phyloP scores from a whole-genome alignment of 139 green algal species.

The Eudorina sp. region DNA sequence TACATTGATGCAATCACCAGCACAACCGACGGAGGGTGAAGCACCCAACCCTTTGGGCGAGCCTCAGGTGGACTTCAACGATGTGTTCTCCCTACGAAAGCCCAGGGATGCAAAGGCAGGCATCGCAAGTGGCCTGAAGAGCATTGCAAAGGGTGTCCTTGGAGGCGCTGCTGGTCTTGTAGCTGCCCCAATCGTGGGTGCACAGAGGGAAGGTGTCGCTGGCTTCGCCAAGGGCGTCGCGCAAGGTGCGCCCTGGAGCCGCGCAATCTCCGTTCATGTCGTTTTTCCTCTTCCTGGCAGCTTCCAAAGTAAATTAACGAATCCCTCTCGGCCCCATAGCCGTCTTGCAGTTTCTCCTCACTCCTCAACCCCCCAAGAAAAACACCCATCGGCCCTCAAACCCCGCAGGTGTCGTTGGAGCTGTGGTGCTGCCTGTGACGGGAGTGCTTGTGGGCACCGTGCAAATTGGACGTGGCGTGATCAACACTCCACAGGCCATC shows the following conservation, averaged over 20 bases:
- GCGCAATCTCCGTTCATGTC: not conserved
- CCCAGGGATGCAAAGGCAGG: slow-evolving; percentile 68
- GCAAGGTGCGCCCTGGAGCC: slow-evolving; percentile 63
- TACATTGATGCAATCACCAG: not conserved
- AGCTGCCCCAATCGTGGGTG: slow-evolving; percentile 81
- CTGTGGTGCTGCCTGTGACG: slow-evolving; percentile 85
- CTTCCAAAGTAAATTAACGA: not conserved
- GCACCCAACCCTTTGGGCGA: not conserved
- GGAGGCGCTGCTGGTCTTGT: slow-evolving; percentile 76
- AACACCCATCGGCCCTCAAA: too few species aligned
- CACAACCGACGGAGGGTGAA: not conserved
- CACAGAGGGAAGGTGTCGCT: slow-evolving; percentile 71
- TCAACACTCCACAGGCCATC: slow-evolving; percentile 87
- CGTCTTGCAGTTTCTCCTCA: not conserved
- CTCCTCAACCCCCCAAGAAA: not conserved
- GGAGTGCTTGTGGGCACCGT: slow-evolving; percentile 78
- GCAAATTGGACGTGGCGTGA: slow-evolving; percentile 73
- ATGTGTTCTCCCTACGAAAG: slow-evolving; percentile 78
- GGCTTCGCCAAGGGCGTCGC: slow-evolving; percentile 87
- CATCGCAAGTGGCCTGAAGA: slow-evolving; percentile 59
- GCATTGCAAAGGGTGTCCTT: slow-evolving; percentile 68
- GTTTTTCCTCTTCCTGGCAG: not conserved
- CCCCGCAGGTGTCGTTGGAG: slow-evolving; percentile 76
- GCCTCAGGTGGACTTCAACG: slow-evolving; percentile 66
- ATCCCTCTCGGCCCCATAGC: not conserved